Conservation (phyloP, 805 yeast species). For the Candida namnaoensis region DNA sequence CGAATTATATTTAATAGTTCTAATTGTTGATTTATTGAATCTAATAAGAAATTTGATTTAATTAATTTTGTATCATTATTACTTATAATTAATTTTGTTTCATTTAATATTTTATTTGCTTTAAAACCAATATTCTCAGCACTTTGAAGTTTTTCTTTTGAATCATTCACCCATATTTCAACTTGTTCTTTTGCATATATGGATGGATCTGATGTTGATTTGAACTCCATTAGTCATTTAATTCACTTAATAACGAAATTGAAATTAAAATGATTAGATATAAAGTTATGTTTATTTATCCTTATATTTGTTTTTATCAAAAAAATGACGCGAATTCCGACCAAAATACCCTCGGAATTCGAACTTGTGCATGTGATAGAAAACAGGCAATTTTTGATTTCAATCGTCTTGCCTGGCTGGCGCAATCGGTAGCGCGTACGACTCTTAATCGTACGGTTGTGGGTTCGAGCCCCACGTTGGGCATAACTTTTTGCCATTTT, state of each 20-base stretch:
- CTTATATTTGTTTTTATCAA: too few relatives aligned
- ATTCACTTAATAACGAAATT: too few relatives aligned
- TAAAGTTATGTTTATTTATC: too few relatives aligned
- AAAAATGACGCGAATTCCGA: too few relatives aligned
- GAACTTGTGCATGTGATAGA: not conserved
- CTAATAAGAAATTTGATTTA: slow-evolving; percentile 32
- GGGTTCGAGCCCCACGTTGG: slow-evolving; percentile 28
- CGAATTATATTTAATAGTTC: slow-evolving; percentile 25
- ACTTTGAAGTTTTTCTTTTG: slow-evolving; percentile 35
- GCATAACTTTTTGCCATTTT: slow-evolving; percentile 7
- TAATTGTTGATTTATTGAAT: slow-evolving; percentile 39
- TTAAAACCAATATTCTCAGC: slow-evolving; percentile 45
- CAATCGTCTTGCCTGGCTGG: slow-evolving; percentile 14
- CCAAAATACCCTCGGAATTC: not conserved
- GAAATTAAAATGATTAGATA: too few relatives aligned
- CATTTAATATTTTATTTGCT: slow-evolving; percentile 33
- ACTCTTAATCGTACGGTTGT: slow-evolving; percentile 26
- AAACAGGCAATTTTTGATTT: not conserved
- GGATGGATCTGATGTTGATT: not conserved
- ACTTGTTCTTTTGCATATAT: slow-evolving; percentile 3
- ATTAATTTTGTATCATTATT: slow-evolving; percentile 32
- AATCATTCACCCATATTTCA: slow-evolving; percentile 32
- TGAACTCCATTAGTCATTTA: too few relatives aligned
- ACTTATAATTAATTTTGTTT: slow-evolving; percentile 27
- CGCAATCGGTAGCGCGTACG: slow-evolving; percentile 27